Percentiles rank a stretch among this genome's conserved stretches.
These are phyloP conservation scores for Neurospora intermedia DNA, from an alignment of 495 filamentous ascomycete species.

Conservation along the genomic window DNA sequence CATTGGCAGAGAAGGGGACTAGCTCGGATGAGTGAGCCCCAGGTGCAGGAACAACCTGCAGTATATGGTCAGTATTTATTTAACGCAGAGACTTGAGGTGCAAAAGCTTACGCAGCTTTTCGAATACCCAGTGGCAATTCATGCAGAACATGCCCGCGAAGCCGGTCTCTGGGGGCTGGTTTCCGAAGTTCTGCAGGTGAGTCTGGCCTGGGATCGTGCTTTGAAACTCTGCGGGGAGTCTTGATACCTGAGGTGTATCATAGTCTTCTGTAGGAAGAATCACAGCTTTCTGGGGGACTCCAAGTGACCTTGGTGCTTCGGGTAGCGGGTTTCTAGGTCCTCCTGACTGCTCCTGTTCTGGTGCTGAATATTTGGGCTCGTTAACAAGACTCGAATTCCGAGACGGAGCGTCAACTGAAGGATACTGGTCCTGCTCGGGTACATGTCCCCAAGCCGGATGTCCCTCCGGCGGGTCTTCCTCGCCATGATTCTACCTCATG, in stretches of 20 bases:
- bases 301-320: background rate
- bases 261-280: background rate
- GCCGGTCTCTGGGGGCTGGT: background rate
- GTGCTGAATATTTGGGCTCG: no score
- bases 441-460: background rate
- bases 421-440: background rate
- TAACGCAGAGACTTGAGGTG: background rate
- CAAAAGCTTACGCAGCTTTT: background rate
- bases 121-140: background rate
- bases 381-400: background rate
- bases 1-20: background rate
- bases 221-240: background rate
- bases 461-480: background rate
- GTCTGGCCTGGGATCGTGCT: background rate
- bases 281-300: background rate
- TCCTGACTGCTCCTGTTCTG: background rate
- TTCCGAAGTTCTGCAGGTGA: background rate
- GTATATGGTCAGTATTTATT: background rate
- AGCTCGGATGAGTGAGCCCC: background rate
- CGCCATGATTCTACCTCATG: background rate
- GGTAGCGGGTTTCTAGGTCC: background rate
- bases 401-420: background rate
- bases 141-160: background rate
- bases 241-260: background rate
- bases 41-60: background rate